Base-by-base conservation (phyloP, 352 stramenopile species). In the Phytophthora boehmeriae region DNA sequence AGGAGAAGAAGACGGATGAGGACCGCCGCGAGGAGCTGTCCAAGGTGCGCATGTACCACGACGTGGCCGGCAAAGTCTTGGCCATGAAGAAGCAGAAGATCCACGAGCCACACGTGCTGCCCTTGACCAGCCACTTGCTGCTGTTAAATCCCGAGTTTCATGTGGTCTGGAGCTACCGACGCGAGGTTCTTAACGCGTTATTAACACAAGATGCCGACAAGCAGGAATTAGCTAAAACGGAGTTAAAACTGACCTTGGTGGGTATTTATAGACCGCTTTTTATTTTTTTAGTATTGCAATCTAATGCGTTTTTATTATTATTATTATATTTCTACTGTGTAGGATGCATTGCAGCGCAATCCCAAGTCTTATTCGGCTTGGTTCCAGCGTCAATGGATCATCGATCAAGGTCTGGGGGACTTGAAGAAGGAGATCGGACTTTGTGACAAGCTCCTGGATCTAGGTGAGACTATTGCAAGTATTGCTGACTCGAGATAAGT, bases 71-170 rank as follows among this genome's bases (percentile, higher is more conserved):
- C 27, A 86, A 93, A 63, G 83, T 92, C 44, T 73, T 92, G 45
- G 59, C 68, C n/a, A 63, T 92, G 41, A 86, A 88, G 60, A 36
- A 66, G 39, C 74, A 90, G 64, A 44, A 71, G 59, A 35, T 78
- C 34, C 71, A 68, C 42, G 83, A 91, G 49, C 59, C 68, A 13
- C 60, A 78, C 30, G 70, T 87, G 22, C 69, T 98, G 43, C 71
- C 83, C 30, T 69, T 99, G 30, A 96, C 91, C 17, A 91, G 90
- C 74, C 96, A 98, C 68, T 56, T 99, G 45, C 70, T 99, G 50
- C 81, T 92, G 53, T 77, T 99, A 5, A 99, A 99, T 75, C 96
- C 96, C 8, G 97, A 99, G 78, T 98, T 98, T 65, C 93, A 96
- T 61, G 86, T 98, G 69, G 75, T 99, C 49, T 99, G 97, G 97